Conservation (phyloP, 208 protist species). For the Trypanosoma lewisi region DNA sequence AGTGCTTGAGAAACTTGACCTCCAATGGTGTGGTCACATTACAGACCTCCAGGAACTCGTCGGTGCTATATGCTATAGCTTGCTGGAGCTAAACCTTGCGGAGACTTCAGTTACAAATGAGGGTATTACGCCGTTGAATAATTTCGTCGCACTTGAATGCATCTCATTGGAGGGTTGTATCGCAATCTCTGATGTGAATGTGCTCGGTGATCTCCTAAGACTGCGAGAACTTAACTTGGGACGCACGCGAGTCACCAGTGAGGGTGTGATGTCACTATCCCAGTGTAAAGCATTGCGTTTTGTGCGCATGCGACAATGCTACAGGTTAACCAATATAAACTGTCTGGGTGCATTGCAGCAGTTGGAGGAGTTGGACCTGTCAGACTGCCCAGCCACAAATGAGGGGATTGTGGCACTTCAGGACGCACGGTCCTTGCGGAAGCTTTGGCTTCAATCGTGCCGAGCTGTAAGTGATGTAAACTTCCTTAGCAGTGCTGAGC, state of each 20-base stretch:
- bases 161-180: constrained; percentile 29
- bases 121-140: constrained; percentile 7
- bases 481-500: constrained; percentile 24
- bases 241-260: constrained; percentile 29
- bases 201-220: constrained; percentile 28
- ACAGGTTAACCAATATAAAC: constrained; percentile 23
- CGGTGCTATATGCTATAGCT: constrained; percentile 2
- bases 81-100: constrained; percentile 19
- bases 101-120: constrained; percentile 24
- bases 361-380: constrained; percentile 20
- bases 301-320: constrained; percentile 38
- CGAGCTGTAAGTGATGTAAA: constrained; percentile 33
- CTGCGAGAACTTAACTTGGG: constrained; percentile 38
- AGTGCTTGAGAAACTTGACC: constrained; percentile 36
- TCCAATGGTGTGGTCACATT: constrained; percentile 40
- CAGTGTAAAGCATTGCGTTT: constrained; percentile 25
- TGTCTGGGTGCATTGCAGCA: constrained; percentile 13
- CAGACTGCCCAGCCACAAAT: constrained; percentile 20
- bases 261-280: constrained; percentile 30
- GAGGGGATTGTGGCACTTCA: constrained; percentile 4
- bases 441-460: constrained; percentile 44
- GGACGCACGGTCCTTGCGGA: constrained; percentile 18
- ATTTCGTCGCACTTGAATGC: constrained; percentile 12
- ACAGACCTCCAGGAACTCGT: constrained; percentile 29
- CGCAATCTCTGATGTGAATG: constrained; percentile 22